These are phyloP conservation scores for Penicillium dipodomyicola DNA, from an alignment of 495 filamentous ascomycete genomes.

Conservation along the genomic window DNA sequence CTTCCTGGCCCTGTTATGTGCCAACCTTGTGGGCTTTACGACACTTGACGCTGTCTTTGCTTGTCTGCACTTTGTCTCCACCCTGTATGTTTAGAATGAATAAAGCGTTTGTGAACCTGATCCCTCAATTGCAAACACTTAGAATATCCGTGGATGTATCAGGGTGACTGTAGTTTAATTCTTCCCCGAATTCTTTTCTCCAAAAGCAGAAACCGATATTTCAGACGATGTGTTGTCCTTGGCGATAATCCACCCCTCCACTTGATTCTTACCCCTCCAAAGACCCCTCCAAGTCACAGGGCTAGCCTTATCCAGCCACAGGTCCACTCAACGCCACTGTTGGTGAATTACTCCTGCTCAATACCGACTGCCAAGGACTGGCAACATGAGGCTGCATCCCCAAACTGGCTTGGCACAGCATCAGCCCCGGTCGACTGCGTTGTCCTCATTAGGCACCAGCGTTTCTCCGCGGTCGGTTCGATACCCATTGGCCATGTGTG, in stretches of 20 bases:
- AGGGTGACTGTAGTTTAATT: not conserved
- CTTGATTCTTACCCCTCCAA: not conserved
- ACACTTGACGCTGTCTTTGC: not conserved
- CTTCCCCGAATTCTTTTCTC: not conserved
- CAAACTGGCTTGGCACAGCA: constrained; percentile 1
- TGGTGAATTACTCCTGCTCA: not conserved
- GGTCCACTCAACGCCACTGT: not conserved
- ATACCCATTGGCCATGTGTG: not conserved
- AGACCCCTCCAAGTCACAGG: not conserved
- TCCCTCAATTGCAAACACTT: not conserved
- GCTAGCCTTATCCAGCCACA: constrained; percentile 12
- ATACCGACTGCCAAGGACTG: constrained; percentile 8
- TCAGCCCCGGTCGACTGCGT: not conserved
- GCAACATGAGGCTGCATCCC: constrained; percentile 10
- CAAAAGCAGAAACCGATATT: not conserved
- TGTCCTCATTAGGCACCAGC: constrained; percentile 22
- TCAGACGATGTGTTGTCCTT: not conserved
- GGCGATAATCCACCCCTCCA: not conserved
- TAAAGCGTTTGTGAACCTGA: not conserved
- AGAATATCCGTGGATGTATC: not conserved
- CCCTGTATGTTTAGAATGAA: not conserved
- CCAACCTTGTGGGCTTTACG: not conserved
- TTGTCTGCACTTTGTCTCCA: not conserved
- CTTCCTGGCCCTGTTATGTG: not conserved
- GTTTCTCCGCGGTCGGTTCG: constrained; percentile 6